Base-by-base conservation (phyloP, 371 early-diverging fungal genomes). In the Rhizopus stolonifer region DNA sequence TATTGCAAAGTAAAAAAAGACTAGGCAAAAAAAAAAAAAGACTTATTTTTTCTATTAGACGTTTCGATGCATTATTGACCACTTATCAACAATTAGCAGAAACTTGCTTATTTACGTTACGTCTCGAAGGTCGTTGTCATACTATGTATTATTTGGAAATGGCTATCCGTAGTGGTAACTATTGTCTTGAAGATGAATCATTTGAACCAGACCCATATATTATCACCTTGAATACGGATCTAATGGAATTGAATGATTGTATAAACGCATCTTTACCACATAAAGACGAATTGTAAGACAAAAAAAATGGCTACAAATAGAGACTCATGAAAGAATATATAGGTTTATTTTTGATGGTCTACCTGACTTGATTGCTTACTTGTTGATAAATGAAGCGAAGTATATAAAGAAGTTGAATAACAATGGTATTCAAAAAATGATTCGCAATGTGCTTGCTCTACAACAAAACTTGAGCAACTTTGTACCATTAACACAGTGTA, bases 391-490 rank as follows among this genome's bases (percentile, higher is more conserved):
- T 5, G 92, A 93, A 59, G 79, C 89, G 0, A 65, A 75, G 8
- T 82, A 91, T 52, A 85, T 94, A 48, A 82, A 82, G 49, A 72
- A 80, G 34, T 74, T 93, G 50, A 93, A 93, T 65, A 51, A 42
- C 3, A 74, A 80, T 21, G 96, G 95, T 33, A 83, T 85, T 4
- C 72, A 70, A 55, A 93, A 93, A 69, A 88, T 95, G 80, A 65
- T 82, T 5, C 83, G 91, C 46, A 93, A 93, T 52, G 82, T 94
- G 4, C 70, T 88, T 5, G 88, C 93, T 2, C 69, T 94, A 34
- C 92, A 94, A 49, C 94, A 94, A 60, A 92, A 91, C 64, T 63
- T 95, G 22, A 90, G 86, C 31, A 92, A 90, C 61, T 83, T 94
- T 50, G 81, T 81, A 2, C 72, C 77, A 46, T 70, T 69, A 21